Conservation (phyloP, 306 rosid genomes). For the Bauhinia variegata region DNA sequence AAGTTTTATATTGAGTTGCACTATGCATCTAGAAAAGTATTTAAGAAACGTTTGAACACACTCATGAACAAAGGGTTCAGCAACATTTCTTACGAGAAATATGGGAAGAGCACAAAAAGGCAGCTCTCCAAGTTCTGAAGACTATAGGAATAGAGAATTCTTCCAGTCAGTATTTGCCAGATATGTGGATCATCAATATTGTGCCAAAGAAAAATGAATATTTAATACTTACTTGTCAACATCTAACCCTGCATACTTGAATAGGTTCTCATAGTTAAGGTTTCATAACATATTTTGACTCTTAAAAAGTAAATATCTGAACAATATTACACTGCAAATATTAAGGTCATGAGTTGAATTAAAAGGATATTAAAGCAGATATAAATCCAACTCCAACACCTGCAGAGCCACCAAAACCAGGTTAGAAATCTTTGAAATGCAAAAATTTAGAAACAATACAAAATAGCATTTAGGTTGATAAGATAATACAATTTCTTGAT, state of each 20-base stretch:
- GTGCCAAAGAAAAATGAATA: conserved; percentile 31
- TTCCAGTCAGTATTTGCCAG: conserved; percentile 36
- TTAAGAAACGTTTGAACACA: conserved; percentile 1
- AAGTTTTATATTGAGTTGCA: conserved; percentile 31
- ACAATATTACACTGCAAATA: conserved; percentile 27
- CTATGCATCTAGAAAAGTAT: conserved; percentile 18
- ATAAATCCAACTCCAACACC: conserved; percentile 98
- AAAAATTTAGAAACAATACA: conserved; percentile 20
- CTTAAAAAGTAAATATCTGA: conserved; percentile 6
- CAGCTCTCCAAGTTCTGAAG: conserved; percentile 99
- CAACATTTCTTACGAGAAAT: conserved; percentile 83
- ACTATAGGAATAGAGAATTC: conserved; percentile 51
- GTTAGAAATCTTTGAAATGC: conserved; percentile 37
- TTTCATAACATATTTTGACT: conserved; percentile 37
- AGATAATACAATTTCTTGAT: conserved; percentile 10
- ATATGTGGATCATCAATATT: conserved; percentile 27
- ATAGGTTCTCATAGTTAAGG: conserved; percentile 87
- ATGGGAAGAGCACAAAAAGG: conserved; percentile 96
- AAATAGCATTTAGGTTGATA: conserved; percentile 1
- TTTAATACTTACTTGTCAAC: conserved; percentile 80
- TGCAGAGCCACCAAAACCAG: conserved; percentile 51
- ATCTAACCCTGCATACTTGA: conserved; percentile 99
- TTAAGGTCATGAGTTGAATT: conserved; percentile 28
- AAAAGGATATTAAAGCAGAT: conserved; percentile 98
- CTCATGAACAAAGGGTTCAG: conserved; percentile 27